Base-by-base conservation (phyloP, 2,329 filamentous ascomycete species). In the Zymoseptoria crescenta region DNA sequence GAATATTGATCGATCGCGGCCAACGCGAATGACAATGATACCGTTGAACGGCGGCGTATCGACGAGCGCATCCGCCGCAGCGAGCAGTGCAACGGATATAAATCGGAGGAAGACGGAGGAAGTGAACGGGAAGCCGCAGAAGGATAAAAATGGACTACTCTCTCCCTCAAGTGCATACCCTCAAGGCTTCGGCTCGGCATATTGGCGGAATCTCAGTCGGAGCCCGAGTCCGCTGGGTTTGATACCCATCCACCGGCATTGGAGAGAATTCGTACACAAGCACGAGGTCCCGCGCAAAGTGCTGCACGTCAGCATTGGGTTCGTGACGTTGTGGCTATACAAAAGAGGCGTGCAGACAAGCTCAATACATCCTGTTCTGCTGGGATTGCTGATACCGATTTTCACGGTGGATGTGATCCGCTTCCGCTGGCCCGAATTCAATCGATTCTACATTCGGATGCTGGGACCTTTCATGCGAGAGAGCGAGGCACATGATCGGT, bases 381-480 rank as follows among this genome's bases (percentile, higher is more conserved):
- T 97, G 74, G 81, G 82, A 7, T 85, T 86, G 2, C 79, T 99
- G 49, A 80, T 97, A 49, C 94, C 94, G 35, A 94, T 97, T 71
- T 87, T 89, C 29, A 83, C 85, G 3, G 84, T 86, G 41, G 94
- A 99, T 74, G 80, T 91, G 67, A 77, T 96, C 53, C 89, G 94
- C 56, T 92, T 96, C 75, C 84, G 85, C 67, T 94, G 86, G 68
- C 83, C 88, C 60, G 81, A 85, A 1, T 83, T 99, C 70, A 99
- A 99, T 74, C 82, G 87, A 45, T 73, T 96, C 58, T 99, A 97
- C 74, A 93, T 97, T 68, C 85, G 83, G 58, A 81, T 84, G 45
- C 77, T 97, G 13, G 94, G 94, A 52, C 91, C 92, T 0, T 80
- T 99, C 67, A 99, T 99, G 94, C 89, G 94, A 57, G 94, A 99